Percentiles rank a stretch among this genome's conserved stretches.
Evolutionary conservation across 179 eudicot species (phyloP).

Genomic region (Patellifolia procumbens): DNA sequence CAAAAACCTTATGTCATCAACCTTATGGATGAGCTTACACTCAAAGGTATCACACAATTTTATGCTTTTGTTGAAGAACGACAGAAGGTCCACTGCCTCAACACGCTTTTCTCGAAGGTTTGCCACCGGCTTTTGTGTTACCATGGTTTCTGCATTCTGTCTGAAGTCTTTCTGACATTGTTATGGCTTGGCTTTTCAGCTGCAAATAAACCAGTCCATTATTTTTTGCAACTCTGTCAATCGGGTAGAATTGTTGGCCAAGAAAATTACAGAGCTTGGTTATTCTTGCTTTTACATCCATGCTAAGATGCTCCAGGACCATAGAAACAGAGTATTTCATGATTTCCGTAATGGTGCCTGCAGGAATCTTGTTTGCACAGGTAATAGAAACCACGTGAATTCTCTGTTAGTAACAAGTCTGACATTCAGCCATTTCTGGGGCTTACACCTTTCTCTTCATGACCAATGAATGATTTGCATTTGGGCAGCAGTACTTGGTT

Average conservation of each 20-base stretch:
- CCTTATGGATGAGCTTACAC: conserved; percentile 88
- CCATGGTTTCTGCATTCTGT: conserved; percentile 8
- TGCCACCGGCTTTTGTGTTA: conserved; percentile 28
- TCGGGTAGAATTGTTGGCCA: conserved; percentile 75
- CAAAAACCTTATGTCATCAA: conserved; percentile 69
- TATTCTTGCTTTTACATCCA: conserved; percentile 88
- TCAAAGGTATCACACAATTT: conserved; percentile 76
- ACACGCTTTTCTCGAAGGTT: conserved; percentile 87
- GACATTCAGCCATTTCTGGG: neutral
- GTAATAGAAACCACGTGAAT: conserved; percentile 32
- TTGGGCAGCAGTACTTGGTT: neutral
- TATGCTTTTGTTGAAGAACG: conserved; percentile 93
- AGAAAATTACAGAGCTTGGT: conserved; percentile 81
- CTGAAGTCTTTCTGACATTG: conserved; percentile 16
- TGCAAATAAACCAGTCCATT: conserved; percentile 85
- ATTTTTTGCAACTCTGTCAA: conserved; percentile 85
- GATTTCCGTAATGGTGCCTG: conserved; percentile 88
- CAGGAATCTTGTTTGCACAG: conserved; percentile 88
- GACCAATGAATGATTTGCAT: neutral
- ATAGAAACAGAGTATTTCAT: conserved; percentile 78
- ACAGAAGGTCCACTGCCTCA: conserved; percentile 91
- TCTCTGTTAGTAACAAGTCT: neutral
- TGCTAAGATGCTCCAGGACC: conserved; percentile 89
- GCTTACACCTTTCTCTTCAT: neutral
- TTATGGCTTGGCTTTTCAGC: conserved; percentile 44